Conservation (phyloP, 2,329 filamentous ascomycete species). For the Sarocladium brachiariae region DNA sequence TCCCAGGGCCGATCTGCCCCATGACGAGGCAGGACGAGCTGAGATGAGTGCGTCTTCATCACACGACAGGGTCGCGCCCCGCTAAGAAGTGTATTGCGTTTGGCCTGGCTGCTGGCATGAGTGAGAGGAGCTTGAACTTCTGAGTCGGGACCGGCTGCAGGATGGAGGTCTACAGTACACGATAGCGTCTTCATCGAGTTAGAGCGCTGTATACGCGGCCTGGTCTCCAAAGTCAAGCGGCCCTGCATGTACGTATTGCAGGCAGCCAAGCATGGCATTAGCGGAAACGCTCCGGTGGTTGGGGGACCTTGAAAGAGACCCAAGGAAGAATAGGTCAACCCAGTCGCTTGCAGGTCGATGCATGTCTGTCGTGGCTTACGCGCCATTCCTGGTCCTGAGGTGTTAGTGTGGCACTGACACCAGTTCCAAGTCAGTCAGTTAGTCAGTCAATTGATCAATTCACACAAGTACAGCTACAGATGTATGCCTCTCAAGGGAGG, state of each 20-base stretch:
- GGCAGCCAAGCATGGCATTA: neutral
- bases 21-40: conserved; percentile 5
- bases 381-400: neutral
- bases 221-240: neutral
- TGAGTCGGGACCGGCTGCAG: neutral
- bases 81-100: conserved; percentile 2
- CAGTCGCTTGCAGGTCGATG: neutral
- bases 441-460: no score
- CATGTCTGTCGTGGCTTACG: neutral
- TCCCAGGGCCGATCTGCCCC: neutral
- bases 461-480: no score
- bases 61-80: neutral
- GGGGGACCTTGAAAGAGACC: neutral
- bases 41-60: conserved; percentile 5
- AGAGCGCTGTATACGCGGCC: neutral
- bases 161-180: neutral
- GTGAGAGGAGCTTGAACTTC: neutral
- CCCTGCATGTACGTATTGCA: conserved; percentile 1
- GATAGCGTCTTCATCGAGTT: neutral
- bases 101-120: no score
- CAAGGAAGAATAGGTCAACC: neutral
- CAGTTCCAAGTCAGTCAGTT: no score
- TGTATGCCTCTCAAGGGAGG: conserved; percentile 7
- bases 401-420: neutral
- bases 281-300: conserved; percentile 1